Conservation (phyloP, 768 basidiomycete species). For the Leccinum aurantiacum region DNA sequence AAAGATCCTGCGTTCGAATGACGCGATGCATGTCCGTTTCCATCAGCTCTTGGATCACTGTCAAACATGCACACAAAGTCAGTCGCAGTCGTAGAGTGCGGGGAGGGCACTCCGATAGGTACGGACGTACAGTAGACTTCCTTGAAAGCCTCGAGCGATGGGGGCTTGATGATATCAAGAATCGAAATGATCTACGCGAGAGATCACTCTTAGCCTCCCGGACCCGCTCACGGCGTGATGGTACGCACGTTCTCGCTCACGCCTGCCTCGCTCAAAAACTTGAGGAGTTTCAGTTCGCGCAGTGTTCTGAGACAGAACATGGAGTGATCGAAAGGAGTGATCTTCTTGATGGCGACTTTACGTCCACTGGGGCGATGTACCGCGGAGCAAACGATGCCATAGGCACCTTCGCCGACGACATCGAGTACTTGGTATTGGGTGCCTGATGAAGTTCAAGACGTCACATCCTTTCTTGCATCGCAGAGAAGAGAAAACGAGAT, state of each 20-base stretch:
- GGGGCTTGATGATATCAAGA: constrained; percentile 83
- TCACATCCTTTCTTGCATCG: not conserved
- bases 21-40: constrained; percentile 98
- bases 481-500: not conserved
- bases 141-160: constrained; percentile 78
- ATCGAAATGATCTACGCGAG: constrained; percentile 76
- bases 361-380: constrained; percentile 82
- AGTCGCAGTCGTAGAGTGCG: not conserved
- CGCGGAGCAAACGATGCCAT: constrained; percentile 94
- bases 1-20: constrained; percentile 91
- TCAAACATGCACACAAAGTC: constrained; percentile 2
- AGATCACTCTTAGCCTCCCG: not conserved
- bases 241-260: constrained; percentile 79
- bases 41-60: constrained; percentile 91
- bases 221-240: not conserved
- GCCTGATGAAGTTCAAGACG: constrained; percentile 38
- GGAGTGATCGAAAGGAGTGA: constrained; percentile 92
- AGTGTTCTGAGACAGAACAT: constrained; percentile 94
- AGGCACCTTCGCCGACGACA: constrained; percentile 89
- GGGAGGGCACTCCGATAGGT: not conserved
- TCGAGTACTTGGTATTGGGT: constrained; percentile 83
- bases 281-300: constrained; percentile 80
- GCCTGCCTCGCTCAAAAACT: constrained; percentile 83
- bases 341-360: constrained; percentile 97
- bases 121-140: constrained; percentile 70